Percentiles rank a stretch among this genome's conserved stretches.
Evolutionary conservation across 345 rosid genomes (phyloP).

Genomic region (Pistacia integerrima): DNA sequence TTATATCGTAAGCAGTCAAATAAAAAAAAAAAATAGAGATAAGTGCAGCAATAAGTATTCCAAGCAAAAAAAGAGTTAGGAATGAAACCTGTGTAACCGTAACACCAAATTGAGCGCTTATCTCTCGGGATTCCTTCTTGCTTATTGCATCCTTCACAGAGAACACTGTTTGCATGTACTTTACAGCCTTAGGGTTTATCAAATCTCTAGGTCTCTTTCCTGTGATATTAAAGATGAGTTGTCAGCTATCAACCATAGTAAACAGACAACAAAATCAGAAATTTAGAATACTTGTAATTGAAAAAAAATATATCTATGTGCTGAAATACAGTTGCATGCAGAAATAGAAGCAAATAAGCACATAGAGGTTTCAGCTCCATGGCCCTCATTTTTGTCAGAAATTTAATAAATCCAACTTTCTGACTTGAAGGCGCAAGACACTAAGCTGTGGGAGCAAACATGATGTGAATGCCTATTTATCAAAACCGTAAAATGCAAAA

Average conservation of each 20-base stretch:
- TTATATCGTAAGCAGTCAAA: neutral
- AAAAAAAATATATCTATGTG: neutral
- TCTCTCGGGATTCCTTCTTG: slow-evolving; percentile 92
- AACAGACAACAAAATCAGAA: slow-evolving; percentile 8
- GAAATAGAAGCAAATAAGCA: neutral
- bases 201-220: slow-evolving; percentile 99
- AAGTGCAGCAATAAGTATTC: neutral
- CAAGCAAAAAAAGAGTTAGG: neutral
- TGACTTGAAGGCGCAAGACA: neutral
- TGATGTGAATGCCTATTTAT: neutral
- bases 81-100: slow-evolving; percentile 76
- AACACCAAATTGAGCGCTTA: slow-evolving; percentile 89
- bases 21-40: neutral
- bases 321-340: neutral
- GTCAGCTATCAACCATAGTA: slow-evolving; percentile 1
- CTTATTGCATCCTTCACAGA: slow-evolving; percentile 92
- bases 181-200: slow-evolving; percentile 89
- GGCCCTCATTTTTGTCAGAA: neutral
- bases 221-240: slow-evolving; percentile 28
- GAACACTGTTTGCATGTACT: slow-evolving; percentile 87
- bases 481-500: neutral
- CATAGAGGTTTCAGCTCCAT: neutral
- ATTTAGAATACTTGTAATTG: neutral
- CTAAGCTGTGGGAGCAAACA: neutral
- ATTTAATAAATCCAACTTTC: neutral